These are phyloP conservation scores for Nigrospora sphaerica DNA, from an alignment of 2,329 filamentous ascomycete species.

Conservation along the genomic window DNA sequence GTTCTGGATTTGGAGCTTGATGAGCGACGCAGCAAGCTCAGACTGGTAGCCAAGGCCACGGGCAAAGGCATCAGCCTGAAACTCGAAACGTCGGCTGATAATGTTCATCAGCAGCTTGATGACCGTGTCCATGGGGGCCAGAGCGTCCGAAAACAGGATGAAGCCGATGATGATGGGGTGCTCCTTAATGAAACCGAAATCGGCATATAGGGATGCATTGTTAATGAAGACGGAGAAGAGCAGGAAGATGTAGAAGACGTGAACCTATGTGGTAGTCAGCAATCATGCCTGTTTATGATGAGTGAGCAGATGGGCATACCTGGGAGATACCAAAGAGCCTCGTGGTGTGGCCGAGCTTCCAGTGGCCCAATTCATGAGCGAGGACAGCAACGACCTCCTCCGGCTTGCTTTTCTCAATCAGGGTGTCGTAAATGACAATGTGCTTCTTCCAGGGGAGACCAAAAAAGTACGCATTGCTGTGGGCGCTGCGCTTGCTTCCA, in stretches of 20 bases:
- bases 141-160: constrained; percentile 93
- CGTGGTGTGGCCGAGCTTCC: constrained; percentile 92
- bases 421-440: constrained; percentile 97
- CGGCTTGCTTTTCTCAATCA: constrained; percentile 89
- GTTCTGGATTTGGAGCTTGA: constrained; percentile 98
- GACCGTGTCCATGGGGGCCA: constrained; percentile 88
- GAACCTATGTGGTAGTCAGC: constrained; percentile 50
- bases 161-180: constrained; percentile 95
- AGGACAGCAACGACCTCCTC: constrained; percentile 92
- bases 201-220: constrained; percentile 82
- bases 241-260: constrained; percentile 94
- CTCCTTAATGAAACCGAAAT: constrained; percentile 80
- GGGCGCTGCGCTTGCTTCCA: constrained; percentile 78
- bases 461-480: constrained; percentile 94
- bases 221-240: constrained; percentile 97
- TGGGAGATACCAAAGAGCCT: constrained; percentile 82
- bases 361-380: constrained; percentile 94
- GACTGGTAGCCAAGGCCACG: constrained; percentile 73
- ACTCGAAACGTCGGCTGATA: constrained; percentile 89
- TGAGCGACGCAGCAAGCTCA: constrained; percentile 78
- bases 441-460: constrained; percentile 99
- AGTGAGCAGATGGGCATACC: constrained; percentile 40
- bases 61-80: constrained; percentile 90
- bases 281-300: background rate
- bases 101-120: constrained; percentile 96